phyloP scores from a whole-genome alignment of 352 stramenopile species.

The Phytopythium vexans region DNA sequence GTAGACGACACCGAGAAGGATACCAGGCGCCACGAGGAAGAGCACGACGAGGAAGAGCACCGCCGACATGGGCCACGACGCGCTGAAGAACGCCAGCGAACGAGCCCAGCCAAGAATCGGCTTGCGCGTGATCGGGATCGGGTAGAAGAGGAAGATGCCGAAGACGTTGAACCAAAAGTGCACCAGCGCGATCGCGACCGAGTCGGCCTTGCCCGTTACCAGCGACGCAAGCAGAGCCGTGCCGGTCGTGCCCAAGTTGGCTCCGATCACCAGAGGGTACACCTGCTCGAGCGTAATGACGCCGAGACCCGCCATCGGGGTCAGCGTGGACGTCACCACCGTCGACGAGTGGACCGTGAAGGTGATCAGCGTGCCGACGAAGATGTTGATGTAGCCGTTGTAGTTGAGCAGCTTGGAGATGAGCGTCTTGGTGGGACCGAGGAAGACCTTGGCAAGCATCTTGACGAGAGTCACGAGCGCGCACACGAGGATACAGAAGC shows the following conservation, averaged over 20 bases:
- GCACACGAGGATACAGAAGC: slow-evolving; percentile 43
- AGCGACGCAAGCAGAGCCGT: slow-evolving; percentile 84
- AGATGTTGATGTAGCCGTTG: slow-evolving; percentile 88
- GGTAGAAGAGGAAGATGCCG: slow-evolving; percentile 90
- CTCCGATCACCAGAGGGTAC: slow-evolving; percentile 88
- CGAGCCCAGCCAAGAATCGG: slow-evolving; percentile 73
- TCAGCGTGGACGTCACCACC: slow-evolving; percentile 87
- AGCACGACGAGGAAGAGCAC: slow-evolving; percentile 45
- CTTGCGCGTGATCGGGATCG: slow-evolving; percentile 80
- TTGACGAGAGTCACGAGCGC: slow-evolving; percentile 44
- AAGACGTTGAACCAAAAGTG: slow-evolving; percentile 94
- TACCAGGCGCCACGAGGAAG: slow-evolving; percentile 44
- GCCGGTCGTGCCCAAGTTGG: slow-evolving; percentile 90
- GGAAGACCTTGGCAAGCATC: slow-evolving; percentile 61
- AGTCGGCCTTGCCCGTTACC: slow-evolving; percentile 72
- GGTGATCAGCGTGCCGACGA: slow-evolving; percentile 81
- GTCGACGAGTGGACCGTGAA: slow-evolving; percentile 89
- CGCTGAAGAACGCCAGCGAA: slow-evolving; percentile 63
- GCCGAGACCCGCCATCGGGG: slow-evolving; percentile 85
- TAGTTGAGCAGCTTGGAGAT: slow-evolving; percentile 87
- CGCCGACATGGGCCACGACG: slow-evolving; percentile 48
- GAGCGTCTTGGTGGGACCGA: slow-evolving; percentile 79
- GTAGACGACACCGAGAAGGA: slow-evolving; percentile 49
- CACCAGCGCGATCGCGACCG: slow-evolving; percentile 86
- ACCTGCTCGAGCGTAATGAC: slow-evolving; percentile 88